Conservation (phyloP, 169 alveolate species). For the Theileria luwenshuni region DNA sequence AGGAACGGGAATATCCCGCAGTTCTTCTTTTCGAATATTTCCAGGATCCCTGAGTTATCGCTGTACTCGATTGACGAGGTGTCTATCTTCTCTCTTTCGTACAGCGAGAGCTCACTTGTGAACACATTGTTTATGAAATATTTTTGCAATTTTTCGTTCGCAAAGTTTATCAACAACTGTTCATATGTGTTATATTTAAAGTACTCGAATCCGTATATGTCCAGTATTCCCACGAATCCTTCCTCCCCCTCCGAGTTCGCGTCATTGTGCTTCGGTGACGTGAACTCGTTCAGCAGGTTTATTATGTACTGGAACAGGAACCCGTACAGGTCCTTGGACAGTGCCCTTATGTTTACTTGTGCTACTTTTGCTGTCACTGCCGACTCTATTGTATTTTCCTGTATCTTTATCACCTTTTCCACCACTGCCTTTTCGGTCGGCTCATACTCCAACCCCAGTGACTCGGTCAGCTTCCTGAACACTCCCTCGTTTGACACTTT, state of each 20-base stretch:
- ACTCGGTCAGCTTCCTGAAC: conserved; percentile 60
- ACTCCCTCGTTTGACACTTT: conserved; percentile 38
- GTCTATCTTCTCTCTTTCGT: conserved; percentile 69
- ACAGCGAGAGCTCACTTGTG: conserved; percentile 87
- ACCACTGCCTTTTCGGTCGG: conserved; percentile 59
- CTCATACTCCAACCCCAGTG: conserved; percentile 68
- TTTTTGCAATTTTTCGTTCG: conserved; percentile 97
- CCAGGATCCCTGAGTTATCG: conserved; percentile 74
- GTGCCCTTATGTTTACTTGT: conserved; percentile 69
- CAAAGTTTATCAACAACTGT: conserved; percentile 95
- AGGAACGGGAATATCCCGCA: conserved; percentile 57
- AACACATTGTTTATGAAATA: conserved; percentile 90
- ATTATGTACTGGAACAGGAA: conserved; percentile 76
- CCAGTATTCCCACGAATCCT: conserved; percentile 93
- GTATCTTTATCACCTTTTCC: conserved; percentile 72
- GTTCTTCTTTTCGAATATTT: conserved; percentile 68
- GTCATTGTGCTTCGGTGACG: conserved; percentile 70
- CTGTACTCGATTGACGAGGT: conserved; percentile 58
- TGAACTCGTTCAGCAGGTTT: conserved; percentile 75
- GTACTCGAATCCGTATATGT: conserved; percentile 98
- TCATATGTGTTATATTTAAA: conserved; percentile 96
- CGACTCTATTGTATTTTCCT: conserved; percentile 65
- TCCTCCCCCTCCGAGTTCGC: conserved; percentile 17
- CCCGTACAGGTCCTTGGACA: conserved; percentile 81
- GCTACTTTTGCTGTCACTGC: conserved; percentile 71